A percentile compares a stretch with the other conserved stretches of the same genome.
Evolutionary conservation across 2,329 filamentous ascomycete species (phyloP).

Genomic region (Cadophora luteo-olivacea): DNA sequence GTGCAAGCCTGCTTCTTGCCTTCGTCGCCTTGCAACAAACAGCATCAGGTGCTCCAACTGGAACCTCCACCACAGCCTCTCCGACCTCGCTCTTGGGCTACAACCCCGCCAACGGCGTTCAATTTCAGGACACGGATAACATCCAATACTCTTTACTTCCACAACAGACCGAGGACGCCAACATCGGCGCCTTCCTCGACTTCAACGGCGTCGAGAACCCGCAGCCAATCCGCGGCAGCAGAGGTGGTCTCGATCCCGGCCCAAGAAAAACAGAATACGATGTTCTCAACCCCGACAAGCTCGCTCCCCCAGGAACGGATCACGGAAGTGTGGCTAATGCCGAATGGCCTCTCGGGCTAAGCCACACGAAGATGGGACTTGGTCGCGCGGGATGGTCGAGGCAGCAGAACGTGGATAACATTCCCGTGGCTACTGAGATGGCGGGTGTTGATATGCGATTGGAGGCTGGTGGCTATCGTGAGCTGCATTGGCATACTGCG

Average conservation of each 20-base stretch:
- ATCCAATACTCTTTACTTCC: slow-evolving; percentile 52
- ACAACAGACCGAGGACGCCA: slow-evolving; percentile 56
- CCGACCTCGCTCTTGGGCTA: slow-evolving; percentile 48
- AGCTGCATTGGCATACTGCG: not conserved
- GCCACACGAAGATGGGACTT: not conserved
- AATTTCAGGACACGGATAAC: slow-evolving; percentile 45
- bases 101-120: slow-evolving; percentile 47
- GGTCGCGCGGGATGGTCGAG: not conserved
- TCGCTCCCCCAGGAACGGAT: slow-evolving; percentile 76
- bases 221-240: slow-evolving; percentile 60
- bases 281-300: slow-evolving; percentile 72
- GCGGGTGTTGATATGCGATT: not conserved
- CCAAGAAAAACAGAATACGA: slow-evolving; percentile 73
- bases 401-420: not conserved
- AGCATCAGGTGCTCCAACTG: slow-evolving; percentile 34
- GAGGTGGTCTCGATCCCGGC: slow-evolving; percentile 58
- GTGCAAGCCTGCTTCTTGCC: not conserved
- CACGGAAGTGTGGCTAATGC: slow-evolving; percentile 74
- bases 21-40: not conserved
- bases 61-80: slow-evolving; percentile 26
- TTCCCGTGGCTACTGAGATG: not conserved
- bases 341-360: slow-evolving; percentile 46
- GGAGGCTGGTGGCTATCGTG: not conserved
- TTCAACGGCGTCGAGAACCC: slow-evolving; percentile 58
- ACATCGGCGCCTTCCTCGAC: slow-evolving; percentile 60